phyloP scores from a whole-genome alignment of 495 filamentous ascomycete species.

The Penicillium tannophilum region DNA sequence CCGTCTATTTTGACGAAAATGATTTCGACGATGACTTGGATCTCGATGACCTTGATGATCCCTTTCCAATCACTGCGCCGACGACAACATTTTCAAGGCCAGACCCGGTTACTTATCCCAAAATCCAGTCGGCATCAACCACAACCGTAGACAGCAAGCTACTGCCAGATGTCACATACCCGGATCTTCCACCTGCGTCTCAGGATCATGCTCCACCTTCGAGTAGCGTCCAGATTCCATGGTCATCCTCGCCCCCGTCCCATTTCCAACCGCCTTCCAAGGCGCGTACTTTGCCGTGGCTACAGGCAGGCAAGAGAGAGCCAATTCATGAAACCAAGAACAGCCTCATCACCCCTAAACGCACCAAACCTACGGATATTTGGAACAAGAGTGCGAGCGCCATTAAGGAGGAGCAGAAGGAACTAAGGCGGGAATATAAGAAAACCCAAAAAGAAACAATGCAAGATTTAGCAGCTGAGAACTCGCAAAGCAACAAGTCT shows the following conservation, averaged over 20 bases:
- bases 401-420: constrained; percentile 79
- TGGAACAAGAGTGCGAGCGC: constrained; percentile 87
- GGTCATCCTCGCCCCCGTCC: constrained; percentile 65
- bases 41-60: constrained; percentile 45
- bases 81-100: constrained; percentile 21
- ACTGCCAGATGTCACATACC: constrained; percentile 40
- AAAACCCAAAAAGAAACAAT: constrained; percentile 38
- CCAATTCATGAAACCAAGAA: constrained; percentile 29
- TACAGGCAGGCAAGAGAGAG: constrained; percentile 36
- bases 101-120: constrained; percentile 28
- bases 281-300: constrained; percentile 60
- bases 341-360: constrained; percentile 36
- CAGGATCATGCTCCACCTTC: constrained; percentile 36
- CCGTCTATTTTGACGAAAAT: constrained; percentile 56
- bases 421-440: constrained; percentile 66
- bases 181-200: constrained; percentile 40
- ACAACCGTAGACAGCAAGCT: constrained; percentile 12
- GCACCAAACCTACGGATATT: constrained; percentile 48
- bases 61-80: constrained; percentile 33
- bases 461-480: constrained; percentile 19
- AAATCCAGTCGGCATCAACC: constrained; percentile 15
- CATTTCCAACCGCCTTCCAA: constrained; percentile 49
- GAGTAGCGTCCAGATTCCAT: constrained; percentile 60
- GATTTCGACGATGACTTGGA: constrained; percentile 58
- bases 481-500: constrained; percentile 33